Evolutionary conservation across 495 filamentous ascomycete species (phyloP), one percentile per base, ranked within the genome.

Genomic region (Barbatosphaeria neglecta): DNA sequence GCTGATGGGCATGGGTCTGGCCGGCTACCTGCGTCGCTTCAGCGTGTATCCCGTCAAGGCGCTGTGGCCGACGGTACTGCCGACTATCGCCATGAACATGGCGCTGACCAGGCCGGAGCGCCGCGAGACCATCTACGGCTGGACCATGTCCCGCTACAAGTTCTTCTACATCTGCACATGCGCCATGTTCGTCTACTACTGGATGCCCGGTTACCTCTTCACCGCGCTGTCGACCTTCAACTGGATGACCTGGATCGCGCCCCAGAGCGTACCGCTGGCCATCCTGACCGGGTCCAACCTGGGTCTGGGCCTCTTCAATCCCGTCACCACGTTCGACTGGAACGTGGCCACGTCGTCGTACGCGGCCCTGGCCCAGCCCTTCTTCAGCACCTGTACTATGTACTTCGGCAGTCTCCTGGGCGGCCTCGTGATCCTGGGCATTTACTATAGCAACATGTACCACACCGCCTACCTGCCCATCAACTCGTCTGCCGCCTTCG

Each of bases 401-500:
- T 64, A 56, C 45, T 51, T 52, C 25, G 49, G 53, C 19, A 41
- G 47, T 8, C 35, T 57, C 7, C 41, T 63, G 22, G 52, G 57
- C 11, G 59, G 44, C 2, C 27, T 77, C 28, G 59, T 73, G 28
- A 74, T 73, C 10, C 46, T 71, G 0, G 75, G 54, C 9, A 60
- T 83, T 17, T 77, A 76, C 54, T 81, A 72, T 56, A 64, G 49
- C 6, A 68, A 68, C 37, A 52, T 65, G 23, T 75, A 71, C 58
- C 76, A 70, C 49, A 58, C 63, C 20, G 55, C 71, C 19, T 77
- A 69, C 48, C 63, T 83, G 24, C 76, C 77, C 5, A 78, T 78
- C 51, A 62, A 62, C 48, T 56, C 52, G 0, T 48, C 41, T 15
- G 52, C 54, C 2, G 74, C 70, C 15, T 82, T 78, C 50, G 76